A percentile compares a stretch with the other conserved stretches of the same genome.
These are phyloP conservation scores for Lathyrus tuberosus DNA, from an alignment of 306 rosid species.

Conservation along the genomic window DNA sequence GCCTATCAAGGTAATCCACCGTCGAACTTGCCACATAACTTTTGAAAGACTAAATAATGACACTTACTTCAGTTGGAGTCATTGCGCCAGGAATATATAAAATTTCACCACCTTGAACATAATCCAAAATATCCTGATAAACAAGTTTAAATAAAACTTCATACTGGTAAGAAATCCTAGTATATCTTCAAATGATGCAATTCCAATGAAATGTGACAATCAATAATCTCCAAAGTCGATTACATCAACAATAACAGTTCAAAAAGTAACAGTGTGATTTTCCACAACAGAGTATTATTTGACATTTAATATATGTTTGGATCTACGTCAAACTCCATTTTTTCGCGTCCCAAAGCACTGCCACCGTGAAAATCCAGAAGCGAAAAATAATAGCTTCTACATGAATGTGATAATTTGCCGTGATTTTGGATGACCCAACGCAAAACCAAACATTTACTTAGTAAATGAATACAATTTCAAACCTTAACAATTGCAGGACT, in stretches of 20 bases:
- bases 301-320: background rate
- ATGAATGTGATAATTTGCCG: too few relatives aligned
- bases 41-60: slow-evolving; percentile 18
- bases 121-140: slow-evolving; percentile 68
- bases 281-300: background rate
- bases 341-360: too few relatives aligned
- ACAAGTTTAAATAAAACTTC: slow-evolving; percentile 13
- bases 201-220: slow-evolving; percentile 22
- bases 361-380: too few relatives aligned
- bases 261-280: slow-evolving; percentile 1
- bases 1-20: background rate
- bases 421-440: too few relatives aligned
- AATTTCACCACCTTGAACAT: slow-evolving; percentile 49
- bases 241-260: background rate
- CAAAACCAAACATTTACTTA: too few relatives aligned
- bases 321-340: too few relatives aligned
- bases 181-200: background rate
- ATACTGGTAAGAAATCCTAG: slow-evolving; percentile 4
- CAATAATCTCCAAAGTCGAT: slow-evolving; percentile 14
- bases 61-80: slow-evolving; percentile 97
- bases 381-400: too few relatives aligned
- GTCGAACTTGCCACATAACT: slow-evolving; percentile 4
- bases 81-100: slow-evolving; percentile 87
- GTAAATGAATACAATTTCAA: slow-evolving; percentile 24
- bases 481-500: slow-evolving; percentile 86